Base-by-base conservation (phyloP, 2,329 filamentous ascomycete species). In the Rhexocercosporidium sp. region DNA sequence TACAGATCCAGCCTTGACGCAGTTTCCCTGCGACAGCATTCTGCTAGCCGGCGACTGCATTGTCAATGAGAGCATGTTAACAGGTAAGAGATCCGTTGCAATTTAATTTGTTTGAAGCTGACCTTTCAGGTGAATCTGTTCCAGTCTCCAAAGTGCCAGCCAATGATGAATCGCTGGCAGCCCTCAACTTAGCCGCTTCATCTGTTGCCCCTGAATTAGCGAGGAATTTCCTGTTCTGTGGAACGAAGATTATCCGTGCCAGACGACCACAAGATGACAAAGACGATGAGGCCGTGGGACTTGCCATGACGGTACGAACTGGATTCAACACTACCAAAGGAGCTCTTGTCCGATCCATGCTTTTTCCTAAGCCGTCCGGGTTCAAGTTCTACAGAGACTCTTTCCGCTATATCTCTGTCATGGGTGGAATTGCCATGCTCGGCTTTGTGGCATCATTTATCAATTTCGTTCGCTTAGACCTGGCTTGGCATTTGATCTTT, bases 351-450 rank as follows among this genome's bases (percentile, higher is more conserved):
- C 91, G 96, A 27, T 98, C 96, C 0, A 99, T 99, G 95, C 86
- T 99, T 44, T 99, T 99, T 77, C 96, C 96, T 0, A 99, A 99
- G 76, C 96, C 96, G 1, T 97, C 95, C 0, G 95, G 95, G 0
- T 99, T 99, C 86, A 98, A 96, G 75, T 99, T 99, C 78, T 99
- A 99, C 78, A 89, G 93, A 49, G 96, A 99, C 78, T 97, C 95
- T 0, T 99, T 99, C 81, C 89, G 94, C 25, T 99, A 99, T 78
- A 98, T 99, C 68, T 94, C 92, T 3, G 96, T 99, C 68, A 99
- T 99, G 96, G 95, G 87, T 6, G 82, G 89, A 49, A 90, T 99
- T 73, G 96, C 96, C 25, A 81, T 90, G 59, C 79, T 98, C 59
- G 96, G 96, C 0, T 99, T 99, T 76, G 82, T 94, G 25, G 94